Percentiles rank a stretch among this genome's conserved stretches.
Conservation (phyloP, 2,329 filamentous ascomycete species). For the Domatiomyces globalis region DNA sequence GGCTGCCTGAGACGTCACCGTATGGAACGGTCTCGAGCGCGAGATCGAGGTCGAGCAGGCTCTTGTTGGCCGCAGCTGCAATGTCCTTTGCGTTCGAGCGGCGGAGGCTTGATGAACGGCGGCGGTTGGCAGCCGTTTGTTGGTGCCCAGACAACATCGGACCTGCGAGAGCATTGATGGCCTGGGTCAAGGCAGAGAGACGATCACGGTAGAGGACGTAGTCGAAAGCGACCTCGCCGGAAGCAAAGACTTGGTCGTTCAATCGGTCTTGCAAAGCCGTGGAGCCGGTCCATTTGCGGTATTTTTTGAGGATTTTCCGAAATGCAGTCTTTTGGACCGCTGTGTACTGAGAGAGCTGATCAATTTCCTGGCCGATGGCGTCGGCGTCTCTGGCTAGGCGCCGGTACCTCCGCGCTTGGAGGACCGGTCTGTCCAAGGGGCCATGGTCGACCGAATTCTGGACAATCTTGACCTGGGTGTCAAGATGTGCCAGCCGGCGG, state of each 20-base stretch:
- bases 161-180: constrained; percentile 9
- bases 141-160: constrained; percentile 13
- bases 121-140: constrained; percentile 10
- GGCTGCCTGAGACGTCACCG: constrained; percentile 31
- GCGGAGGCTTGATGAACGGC: background rate
- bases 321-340: constrained; percentile 63
- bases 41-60: constrained; percentile 36
- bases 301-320: constrained; percentile 73
- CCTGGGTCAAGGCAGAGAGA: constrained; percentile 8
- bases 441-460: constrained; percentile 10
- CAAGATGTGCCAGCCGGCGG: constrained; percentile 42
- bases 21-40: constrained; percentile 35
- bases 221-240: constrained; percentile 13
- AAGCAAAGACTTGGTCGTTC: constrained; percentile 46
- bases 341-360: constrained; percentile 56
- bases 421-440: constrained; percentile 7
- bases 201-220: constrained; percentile 13
- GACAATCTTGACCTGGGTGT: constrained; percentile 25
- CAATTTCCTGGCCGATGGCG: constrained; percentile 53
- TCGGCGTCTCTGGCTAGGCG: constrained; percentile 38
- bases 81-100: constrained; percentile 22
- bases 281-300: constrained; percentile 75
- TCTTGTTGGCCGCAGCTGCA: constrained; percentile 26
- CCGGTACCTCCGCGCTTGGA: constrained; percentile 28
- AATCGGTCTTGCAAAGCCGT: constrained; percentile 50